phyloP scores from a whole-genome alignment of 1,284 basidiomycete species.

The Moesziomyces sp. region DNA sequence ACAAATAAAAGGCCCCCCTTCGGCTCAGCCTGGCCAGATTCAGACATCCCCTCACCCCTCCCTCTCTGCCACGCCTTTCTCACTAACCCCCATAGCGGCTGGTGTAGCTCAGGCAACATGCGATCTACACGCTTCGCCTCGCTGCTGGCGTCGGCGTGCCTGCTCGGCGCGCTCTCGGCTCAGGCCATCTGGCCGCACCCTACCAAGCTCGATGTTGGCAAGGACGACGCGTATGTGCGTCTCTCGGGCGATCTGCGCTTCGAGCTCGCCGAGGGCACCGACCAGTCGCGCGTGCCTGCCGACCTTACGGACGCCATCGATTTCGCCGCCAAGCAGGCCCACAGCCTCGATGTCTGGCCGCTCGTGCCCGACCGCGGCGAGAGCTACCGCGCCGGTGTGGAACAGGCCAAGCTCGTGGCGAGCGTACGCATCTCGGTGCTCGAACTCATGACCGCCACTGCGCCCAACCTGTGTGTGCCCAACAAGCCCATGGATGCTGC shows the following conservation, averaged over 20 bases:
- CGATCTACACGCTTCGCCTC: slow-evolving; percentile 11
- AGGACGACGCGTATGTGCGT: slow-evolving; percentile 69
- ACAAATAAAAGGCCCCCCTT: neutral
- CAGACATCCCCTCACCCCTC: neutral
- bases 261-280: slow-evolving; percentile 67
- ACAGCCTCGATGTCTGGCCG: slow-evolving; percentile 71
- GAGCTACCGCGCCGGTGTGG: slow-evolving; percentile 68
- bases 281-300: slow-evolving; percentile 24
- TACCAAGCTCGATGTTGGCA: slow-evolving; percentile 71
- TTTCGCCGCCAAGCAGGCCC: slow-evolving; percentile 32
- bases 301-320: slow-evolving; percentile 73
- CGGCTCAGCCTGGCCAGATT: neutral
- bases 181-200: slow-evolving; percentile 69
- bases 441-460: slow-evolving; percentile 29
- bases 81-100: neutral
- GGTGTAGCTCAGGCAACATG: slow-evolving; percentile 3
- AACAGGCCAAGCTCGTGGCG: slow-evolving; percentile 50
- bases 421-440: slow-evolving; percentile 40
- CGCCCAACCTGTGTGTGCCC: slow-evolving; percentile 23
- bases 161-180: slow-evolving; percentile 15
- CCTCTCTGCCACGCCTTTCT: neutral
- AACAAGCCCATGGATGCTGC: neutral
- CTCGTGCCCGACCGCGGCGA: slow-evolving; percentile 73
- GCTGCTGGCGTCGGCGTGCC: slow-evolving; percentile 16
- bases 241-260: slow-evolving; percentile 72